Conservation (phyloP, 2,329 filamentous ascomycete species). For the Xylaria sp. region DNA sequence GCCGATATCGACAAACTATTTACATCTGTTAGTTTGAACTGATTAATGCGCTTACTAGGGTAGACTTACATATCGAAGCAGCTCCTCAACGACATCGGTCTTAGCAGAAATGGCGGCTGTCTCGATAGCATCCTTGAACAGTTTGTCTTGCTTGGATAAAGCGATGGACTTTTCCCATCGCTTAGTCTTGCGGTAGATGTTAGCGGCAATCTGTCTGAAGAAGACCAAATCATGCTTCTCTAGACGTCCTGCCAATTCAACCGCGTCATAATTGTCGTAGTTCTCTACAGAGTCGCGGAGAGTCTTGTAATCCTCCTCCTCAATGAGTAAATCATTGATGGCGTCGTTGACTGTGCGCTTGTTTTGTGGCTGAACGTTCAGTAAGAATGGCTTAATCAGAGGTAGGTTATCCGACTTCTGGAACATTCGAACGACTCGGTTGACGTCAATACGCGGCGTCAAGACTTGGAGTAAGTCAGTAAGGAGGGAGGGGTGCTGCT, state of each 20-base stretch:
- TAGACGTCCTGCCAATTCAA: slow-evolving; percentile 88
- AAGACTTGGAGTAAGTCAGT: slow-evolving; percentile 95
- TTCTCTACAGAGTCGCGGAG: slow-evolving; percentile 97
- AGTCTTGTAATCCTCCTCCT: slow-evolving; percentile 99
- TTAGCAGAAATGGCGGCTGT: slow-evolving; percentile 93
- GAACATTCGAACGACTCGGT: slow-evolving; percentile 99
- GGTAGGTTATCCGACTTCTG: slow-evolving; percentile 98
- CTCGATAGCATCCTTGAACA: slow-evolving; percentile 99
- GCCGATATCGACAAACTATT: slow-evolving; percentile 96
- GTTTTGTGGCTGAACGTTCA: slow-evolving; percentile 96
- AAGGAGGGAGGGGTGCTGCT: slow-evolving; percentile 93
- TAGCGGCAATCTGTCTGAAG: slow-evolving; percentile 98
- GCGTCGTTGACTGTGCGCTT: slow-evolving; percentile 98
- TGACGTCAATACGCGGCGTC: slow-evolving; percentile 95
- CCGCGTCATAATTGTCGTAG: slow-evolving; percentile 98
- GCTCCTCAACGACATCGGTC: slow-evolving; percentile 91
- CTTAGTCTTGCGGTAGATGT: slow-evolving; percentile 99
- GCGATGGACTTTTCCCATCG: slow-evolving; percentile 99
- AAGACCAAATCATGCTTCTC: slow-evolving; percentile 99
- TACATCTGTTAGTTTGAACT: slow-evolving; percentile 49
- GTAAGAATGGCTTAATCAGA: slow-evolving; percentile 97
- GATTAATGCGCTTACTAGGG: slow-evolving; percentile 6
- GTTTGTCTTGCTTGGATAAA: slow-evolving; percentile 97
- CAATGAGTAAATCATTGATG: slow-evolving; percentile 96
- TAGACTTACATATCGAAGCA: slow-evolving; percentile 91